Percentiles rank a stretch among this genome's conserved stretches.
These are phyloP conservation scores for Debaryomyces maramus DNA, from an alignment of 805 yeast species.

Conservation along the genomic window DNA sequence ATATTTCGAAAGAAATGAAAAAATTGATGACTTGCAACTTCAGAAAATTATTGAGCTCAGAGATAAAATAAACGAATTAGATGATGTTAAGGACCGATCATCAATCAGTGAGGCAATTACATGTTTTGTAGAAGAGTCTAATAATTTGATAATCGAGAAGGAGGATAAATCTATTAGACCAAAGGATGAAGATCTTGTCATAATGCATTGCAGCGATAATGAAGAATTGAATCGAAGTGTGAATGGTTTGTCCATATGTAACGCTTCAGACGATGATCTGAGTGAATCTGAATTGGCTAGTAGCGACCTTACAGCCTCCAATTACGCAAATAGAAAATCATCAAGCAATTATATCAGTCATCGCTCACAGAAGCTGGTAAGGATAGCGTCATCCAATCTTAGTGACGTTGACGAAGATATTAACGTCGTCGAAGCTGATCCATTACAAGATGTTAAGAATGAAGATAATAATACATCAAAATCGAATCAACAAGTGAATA, in stretches of 20 bases:
- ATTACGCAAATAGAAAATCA: too few species aligned
- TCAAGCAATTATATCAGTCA: too few species aligned
- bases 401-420: too few species aligned
- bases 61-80: conserved; percentile 5
- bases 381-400: too few species aligned
- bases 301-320: too few species aligned
- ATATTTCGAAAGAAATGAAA: conserved; percentile 8
- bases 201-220: conserved; percentile 14
- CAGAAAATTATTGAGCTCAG: conserved; percentile 5
- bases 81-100: background rate
- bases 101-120: conserved; percentile 1
- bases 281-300: too few species aligned
- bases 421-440: too few species aligned
- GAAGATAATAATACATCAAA: too few species aligned
- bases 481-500: too few species aligned
- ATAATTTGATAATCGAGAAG: background rate
- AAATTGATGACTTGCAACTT: conserved; percentile 3
- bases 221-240: conserved; percentile 18
- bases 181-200: conserved; percentile 16
- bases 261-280: background rate
- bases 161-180: conserved; percentile 10
- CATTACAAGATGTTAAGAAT: too few species aligned
- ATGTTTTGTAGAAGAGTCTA: conserved; percentile 1
- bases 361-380: too few species aligned
- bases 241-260: conserved; percentile 10